Base-by-base conservation (phyloP, 2,329 filamentous ascomycete species). In the Pezicula radicicola region DNA sequence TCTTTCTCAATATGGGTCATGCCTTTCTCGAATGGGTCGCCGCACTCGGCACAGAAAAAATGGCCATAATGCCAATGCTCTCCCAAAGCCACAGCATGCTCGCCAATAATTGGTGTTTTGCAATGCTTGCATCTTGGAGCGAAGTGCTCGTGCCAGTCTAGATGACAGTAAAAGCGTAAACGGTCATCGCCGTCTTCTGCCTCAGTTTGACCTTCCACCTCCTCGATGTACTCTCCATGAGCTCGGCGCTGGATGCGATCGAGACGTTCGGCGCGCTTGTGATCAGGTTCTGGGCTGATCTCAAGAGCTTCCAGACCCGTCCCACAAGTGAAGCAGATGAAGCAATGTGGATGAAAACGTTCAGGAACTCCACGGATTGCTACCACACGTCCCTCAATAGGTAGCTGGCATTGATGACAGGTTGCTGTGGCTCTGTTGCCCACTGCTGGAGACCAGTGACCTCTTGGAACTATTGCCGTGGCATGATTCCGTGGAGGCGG, bases 11-110 rank as follows among this genome's bases (percentile, higher is more conserved):
- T 85, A 63, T 87, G 84, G 43, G 83, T 86, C 72, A 79, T 81
- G 54, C 81, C 81, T 45, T 78, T 76, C 59, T 79, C 90, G 67
- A 99, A 99, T 0, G 94, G 93, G 73, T 99, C 93, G 60, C 94
- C 94, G 68, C 94, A 99, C 76, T 99, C 91, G 40, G 94, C 94
- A 67, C 94, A 99, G 80, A 99, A 99, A 75, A 99, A 99, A 72
- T 99, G 94, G 0, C 94, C 94, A 49, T 89, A 89, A 69, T 99
- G 94, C 89, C 91, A 99, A 72, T 96, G 91, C n/a, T 87, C 83
- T 1, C 94, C 94, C 51, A 96, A 90, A 1, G 94, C 94, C 13
- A 97, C 87, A 30, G 97, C 86, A 60, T 97, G 91, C 71, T 97
- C 92, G 40, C 92, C 92, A 60, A 97, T 85, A 64, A 99, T 99